These are phyloP conservation scores for Diospyros lotus DNA, from an alignment of 148 eudicot genomes.

Conservation along the genomic window DNA sequence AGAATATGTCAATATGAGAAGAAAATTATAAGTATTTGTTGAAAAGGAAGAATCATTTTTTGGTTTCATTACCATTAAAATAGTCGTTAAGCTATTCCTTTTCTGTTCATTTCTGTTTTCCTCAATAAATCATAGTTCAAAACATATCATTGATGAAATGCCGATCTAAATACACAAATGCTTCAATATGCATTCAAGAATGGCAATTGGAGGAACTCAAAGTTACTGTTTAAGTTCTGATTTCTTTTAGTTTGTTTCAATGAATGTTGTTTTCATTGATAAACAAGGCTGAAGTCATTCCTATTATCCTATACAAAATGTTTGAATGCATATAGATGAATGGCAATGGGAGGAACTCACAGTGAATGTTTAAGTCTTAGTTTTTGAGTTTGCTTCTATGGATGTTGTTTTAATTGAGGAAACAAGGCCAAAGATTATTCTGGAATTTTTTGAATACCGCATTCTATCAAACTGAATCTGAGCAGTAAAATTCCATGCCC, in stretches of 20 bases:
- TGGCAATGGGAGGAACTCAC: neutral
- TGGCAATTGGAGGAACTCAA: neutral
- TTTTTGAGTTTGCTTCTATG: neutral
- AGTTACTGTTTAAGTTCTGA: neutral
- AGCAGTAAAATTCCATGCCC: neutral
- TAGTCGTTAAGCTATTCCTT: no score
- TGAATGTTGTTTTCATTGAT: neutral
- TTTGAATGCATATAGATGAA: neutral
- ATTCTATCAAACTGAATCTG: neutral
- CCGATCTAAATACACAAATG: neutral
- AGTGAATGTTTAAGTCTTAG: neutral
- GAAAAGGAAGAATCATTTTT: no score
- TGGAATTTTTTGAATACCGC: neutral
- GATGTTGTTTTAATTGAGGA: neutral
- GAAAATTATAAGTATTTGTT: no score
- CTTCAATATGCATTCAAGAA: no score
- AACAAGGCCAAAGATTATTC: neutral
- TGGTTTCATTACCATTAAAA: no score
- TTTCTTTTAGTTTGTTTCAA: neutral
- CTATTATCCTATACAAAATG: no score
- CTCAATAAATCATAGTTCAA: no score
- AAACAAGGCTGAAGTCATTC: neutral
- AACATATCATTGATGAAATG: neutral
- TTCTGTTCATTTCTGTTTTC: no score
- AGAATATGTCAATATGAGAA: no score